A percentile compares a stretch with the other conserved stretches of the same genome.
Conservation (phyloP, 2,329 filamentous ascomycete genomes). For the Polytolypa hystricis region DNA sequence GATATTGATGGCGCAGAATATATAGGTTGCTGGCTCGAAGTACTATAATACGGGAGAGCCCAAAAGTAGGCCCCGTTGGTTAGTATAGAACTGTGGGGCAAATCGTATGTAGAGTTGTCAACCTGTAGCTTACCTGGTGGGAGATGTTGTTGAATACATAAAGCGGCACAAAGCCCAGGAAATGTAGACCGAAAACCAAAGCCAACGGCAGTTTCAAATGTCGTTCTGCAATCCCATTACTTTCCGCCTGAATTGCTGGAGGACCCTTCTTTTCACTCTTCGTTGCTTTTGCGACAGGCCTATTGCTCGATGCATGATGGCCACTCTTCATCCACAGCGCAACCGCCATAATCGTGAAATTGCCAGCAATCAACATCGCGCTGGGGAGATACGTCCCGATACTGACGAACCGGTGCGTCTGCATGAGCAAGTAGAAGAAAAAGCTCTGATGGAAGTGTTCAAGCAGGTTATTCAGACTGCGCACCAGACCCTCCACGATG, state of each 20-base stretch:
- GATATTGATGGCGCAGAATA: constrained; percentile 46
- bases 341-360: constrained; percentile 92
- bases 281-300: constrained; percentile 16
- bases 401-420: constrained; percentile 85
- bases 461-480: constrained; percentile 89
- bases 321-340: constrained; percentile 89
- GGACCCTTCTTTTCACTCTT: constrained; percentile 22
- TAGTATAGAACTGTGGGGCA: no score
- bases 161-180: constrained; percentile 67
- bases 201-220: constrained; percentile 46
- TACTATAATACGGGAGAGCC: constrained; percentile 34
- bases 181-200: constrained; percentile 61
- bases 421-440: constrained; percentile 96
- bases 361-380: constrained; percentile 91
- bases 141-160: constrained; percentile 74
- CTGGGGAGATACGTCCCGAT: constrained; percentile 95
- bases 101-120: background rate
- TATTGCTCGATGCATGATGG: constrained; percentile 3
- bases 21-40: constrained; percentile 47
- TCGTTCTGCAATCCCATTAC: constrained; percentile 25
- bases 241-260: constrained; percentile 10
- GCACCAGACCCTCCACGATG: constrained; percentile 78
- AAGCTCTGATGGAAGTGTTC: constrained; percentile 98
- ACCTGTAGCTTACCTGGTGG: constrained; percentile 53
- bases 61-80: background rate